A percentile compares a stretch with the other conserved stretches of the same genome.
phyloP scores from a whole-genome alignment of 306 rosid species.

The Nissolia schottii region DNA sequence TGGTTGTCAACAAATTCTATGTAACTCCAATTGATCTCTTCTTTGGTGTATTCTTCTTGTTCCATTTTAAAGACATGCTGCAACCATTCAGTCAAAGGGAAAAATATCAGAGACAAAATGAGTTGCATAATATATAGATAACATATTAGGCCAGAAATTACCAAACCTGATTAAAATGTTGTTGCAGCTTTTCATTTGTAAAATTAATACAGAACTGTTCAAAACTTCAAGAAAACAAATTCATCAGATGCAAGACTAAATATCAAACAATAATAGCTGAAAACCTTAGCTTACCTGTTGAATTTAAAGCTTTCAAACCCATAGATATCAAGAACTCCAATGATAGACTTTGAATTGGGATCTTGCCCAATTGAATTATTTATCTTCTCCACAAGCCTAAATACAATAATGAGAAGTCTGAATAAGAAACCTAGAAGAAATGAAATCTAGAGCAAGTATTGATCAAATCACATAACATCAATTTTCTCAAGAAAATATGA shows the following conservation, averaged over 20 bases:
- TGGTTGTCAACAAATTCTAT: slow-evolving; percentile 97
- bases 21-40: slow-evolving; percentile 96
- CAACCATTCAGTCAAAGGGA: slow-evolving; percentile 26
- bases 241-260: slow-evolving; percentile 31
- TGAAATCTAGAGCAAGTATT: background rate
- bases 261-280: slow-evolving; percentile 15
- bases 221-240: slow-evolving; percentile 45
- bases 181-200: slow-evolving; percentile 88
- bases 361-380: slow-evolving; percentile 95
- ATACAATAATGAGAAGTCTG: slow-evolving; percentile 18
- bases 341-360: slow-evolving; percentile 83
- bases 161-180: slow-evolving; percentile 77
- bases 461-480: background rate
- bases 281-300: slow-evolving; percentile 50
- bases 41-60: too few species aligned
- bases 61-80: too few species aligned
- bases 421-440: slow-evolving; percentile 18
- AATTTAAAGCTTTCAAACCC: slow-evolving; percentile 81
- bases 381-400: slow-evolving; percentile 94
- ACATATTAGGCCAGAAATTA: slow-evolving; percentile 15
- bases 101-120: background rate
- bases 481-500: background rate
- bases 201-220: too few species aligned
- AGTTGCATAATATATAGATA: background rate
- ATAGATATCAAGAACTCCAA: slow-evolving; percentile 64